Conservation (phyloP, 23 red algal genomes). For the Rhodosorus marinus region DNA sequence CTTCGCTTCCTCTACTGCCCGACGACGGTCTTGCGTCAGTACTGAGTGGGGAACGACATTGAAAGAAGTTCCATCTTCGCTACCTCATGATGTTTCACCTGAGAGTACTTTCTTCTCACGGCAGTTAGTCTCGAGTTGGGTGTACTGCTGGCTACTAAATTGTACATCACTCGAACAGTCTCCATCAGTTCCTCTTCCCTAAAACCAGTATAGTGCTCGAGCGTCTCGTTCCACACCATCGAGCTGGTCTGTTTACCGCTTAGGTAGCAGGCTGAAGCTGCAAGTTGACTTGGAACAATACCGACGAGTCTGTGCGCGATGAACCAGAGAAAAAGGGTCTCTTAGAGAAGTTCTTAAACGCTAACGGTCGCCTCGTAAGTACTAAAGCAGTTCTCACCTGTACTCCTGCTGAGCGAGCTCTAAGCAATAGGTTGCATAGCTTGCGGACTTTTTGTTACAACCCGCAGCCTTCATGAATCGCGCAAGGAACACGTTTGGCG, state of each 20-base stretch:
- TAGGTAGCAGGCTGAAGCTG: not conserved
- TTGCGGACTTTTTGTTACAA: constrained; percentile 8
- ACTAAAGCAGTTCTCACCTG: no score
- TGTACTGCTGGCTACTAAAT: constrained; percentile 2
- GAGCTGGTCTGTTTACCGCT: not conserved
- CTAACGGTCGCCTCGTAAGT: constrained; percentile 33
- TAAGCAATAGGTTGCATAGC: constrained; percentile 35
- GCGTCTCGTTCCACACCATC: constrained; percentile 16
- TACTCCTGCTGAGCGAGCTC: constrained; percentile 62
- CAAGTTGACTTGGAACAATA: constrained; percentile 17
- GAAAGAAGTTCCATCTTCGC: no score
- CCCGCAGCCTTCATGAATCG: constrained; percentile 50
- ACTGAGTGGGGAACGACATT: no score
- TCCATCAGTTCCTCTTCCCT: constrained; percentile 22
- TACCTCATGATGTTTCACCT: constrained; percentile 25
- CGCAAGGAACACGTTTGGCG: constrained; percentile 42
- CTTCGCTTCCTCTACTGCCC: no score
- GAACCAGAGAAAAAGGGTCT: constrained; percentile 5
- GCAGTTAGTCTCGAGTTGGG: constrained; percentile 53
- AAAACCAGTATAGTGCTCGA: constrained; percentile 37
- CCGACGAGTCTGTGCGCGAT: not conserved
- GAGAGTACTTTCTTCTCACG: constrained; percentile 65
- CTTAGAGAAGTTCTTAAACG: constrained; percentile 18
- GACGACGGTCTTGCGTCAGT: no score
- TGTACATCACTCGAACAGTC: constrained; percentile 20